Evolutionary conservation across 352 stramenopile species (phyloP).

Genomic region (Phytophthora megakarya): DNA sequence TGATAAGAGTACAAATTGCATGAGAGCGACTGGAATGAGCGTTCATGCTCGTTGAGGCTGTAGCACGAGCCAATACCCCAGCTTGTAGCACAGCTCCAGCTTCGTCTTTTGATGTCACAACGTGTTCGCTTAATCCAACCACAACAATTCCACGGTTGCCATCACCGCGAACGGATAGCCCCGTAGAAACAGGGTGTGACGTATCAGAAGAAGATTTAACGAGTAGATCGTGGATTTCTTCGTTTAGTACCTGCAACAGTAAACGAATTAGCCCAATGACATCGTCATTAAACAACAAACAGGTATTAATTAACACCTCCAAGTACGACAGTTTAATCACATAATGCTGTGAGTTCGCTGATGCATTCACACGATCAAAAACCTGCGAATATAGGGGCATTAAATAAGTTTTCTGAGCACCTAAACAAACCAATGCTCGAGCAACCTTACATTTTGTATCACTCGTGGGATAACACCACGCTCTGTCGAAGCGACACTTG

Average conservation of each 20-base stretch:
- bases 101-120: conserved; percentile 58
- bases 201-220: conserved; percentile 10
- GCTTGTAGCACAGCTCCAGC: conserved; percentile 51
- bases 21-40: conserved; percentile 84
- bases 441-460: conserved; percentile 72
- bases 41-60: conserved; percentile 79
- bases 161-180: conserved; percentile 85
- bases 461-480: conserved; percentile 84
- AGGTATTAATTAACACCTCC: conserved; percentile 48
- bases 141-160: conserved; percentile 91
- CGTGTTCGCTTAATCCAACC: conserved; percentile 77
- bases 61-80: conserved; percentile 56
- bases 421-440: too few species aligned
- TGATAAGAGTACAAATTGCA: conserved; percentile 88
- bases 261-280: not conserved
- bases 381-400: conserved; percentile 37
- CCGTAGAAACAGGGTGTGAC: conserved; percentile 24
- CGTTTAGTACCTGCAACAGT: conserved; percentile 93
- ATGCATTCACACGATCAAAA: conserved; percentile 45
- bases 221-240: conserved; percentile 96
- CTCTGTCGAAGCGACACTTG: conserved; percentile 33
- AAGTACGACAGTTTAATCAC: conserved; percentile 75
- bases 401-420: not conserved
- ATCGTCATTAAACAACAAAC: not conserved
- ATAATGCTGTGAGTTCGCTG: conserved; percentile 39